phyloP scores from a whole-genome alignment of 257 asterid genomes.

The Ballota nigra region DNA sequence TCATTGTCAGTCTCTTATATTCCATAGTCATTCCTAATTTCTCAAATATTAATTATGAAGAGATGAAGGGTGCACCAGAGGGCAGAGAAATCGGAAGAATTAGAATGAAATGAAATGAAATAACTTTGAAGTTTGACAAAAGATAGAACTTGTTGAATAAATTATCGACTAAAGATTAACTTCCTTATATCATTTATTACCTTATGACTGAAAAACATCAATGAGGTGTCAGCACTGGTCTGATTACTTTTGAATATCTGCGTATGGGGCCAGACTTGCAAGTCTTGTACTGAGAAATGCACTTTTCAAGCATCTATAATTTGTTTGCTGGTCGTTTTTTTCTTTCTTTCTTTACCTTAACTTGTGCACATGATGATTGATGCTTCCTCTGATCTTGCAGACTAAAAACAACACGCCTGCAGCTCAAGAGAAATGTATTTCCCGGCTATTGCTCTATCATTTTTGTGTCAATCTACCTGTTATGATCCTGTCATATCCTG shows the following conservation, averaged over 20 bases:
- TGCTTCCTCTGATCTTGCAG: conserved; percentile 48
- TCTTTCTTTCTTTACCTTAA: background rate
- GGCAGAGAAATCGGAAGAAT: background rate
- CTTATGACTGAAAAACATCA: background rate
- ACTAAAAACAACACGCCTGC: conserved; percentile 78
- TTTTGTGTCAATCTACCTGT: conserved; percentile 94
- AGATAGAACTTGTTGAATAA: background rate
- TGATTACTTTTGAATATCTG: background rate
- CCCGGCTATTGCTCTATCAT: conserved; percentile 84
- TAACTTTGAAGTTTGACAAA: background rate
- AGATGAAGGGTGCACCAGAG: background rate
- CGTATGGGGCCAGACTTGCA: background rate
- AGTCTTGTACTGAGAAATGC: background rate
- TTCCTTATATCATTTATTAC: background rate
- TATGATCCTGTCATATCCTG: conserved; percentile 87
- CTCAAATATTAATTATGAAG: background rate
- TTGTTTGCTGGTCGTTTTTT: background rate
- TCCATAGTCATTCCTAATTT: background rate
- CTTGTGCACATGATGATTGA: conserved; percentile 11
- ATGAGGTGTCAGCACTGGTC: too few species aligned
- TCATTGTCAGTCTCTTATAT: background rate
- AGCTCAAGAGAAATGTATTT: conserved; percentile 94
- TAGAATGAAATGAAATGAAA: background rate
- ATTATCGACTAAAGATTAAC: background rate
- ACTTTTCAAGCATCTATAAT: conserved; percentile 9